Percentiles rank a stretch among this genome's conserved stretches.
Conservation (phyloP, 331 rosid genomes). For the Acacia pycnantha region DNA sequence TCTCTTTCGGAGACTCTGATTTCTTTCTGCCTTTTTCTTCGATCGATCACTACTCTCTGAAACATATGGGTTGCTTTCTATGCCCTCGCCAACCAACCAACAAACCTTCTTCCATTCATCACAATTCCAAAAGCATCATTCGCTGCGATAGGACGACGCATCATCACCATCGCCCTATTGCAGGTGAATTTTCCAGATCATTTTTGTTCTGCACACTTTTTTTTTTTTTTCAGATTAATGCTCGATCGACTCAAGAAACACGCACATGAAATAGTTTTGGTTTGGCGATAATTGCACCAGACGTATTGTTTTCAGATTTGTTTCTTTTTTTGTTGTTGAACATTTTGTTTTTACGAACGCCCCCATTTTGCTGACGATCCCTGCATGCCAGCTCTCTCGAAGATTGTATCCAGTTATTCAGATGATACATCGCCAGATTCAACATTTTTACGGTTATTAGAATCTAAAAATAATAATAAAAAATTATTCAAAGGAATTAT, state of each 20-base stretch:
- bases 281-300: neutral
- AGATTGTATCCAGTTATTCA: neutral
- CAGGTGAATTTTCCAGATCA: neutral
- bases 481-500: neutral
- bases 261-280: neutral
- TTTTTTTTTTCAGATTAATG: neutral
- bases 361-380: neutral
- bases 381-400: neutral
- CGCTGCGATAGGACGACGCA: slow-evolving; percentile 26
- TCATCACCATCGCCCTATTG: slow-evolving; percentile 25
- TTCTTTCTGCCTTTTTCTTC: neutral
- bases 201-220: neutral
- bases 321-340: neutral
- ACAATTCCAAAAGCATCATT: slow-evolving; percentile 1
- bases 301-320: neutral
- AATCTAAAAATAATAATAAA: neutral
- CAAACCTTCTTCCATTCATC: slow-evolving; percentile 17
- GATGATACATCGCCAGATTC: neutral
- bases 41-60: slow-evolving; percentile 1
- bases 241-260: neutral
- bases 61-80: slow-evolving; percentile 72
- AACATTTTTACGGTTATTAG: neutral
- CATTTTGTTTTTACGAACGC: neutral
- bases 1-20: neutral
- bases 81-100: slow-evolving; percentile 46